These are phyloP conservation scores for Gnomoniopsis sp. DNA, from an alignment of 2,329 filamentous ascomycete genomes.

Conservation along the genomic window DNA sequence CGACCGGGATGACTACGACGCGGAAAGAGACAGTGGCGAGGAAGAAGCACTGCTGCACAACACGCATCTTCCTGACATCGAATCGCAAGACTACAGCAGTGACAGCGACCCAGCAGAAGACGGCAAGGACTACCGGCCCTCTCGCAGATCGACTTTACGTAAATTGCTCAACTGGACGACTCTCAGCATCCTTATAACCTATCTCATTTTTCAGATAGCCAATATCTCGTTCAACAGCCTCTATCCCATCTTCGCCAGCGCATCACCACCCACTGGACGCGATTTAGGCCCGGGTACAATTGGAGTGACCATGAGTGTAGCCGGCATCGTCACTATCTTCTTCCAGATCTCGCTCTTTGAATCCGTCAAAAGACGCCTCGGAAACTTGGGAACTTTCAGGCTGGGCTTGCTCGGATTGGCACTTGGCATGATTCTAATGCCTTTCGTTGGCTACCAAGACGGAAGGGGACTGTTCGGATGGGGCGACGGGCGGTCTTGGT, in stretches of 20 bases:
- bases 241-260: slow-evolving; percentile 88
- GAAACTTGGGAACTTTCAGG: slow-evolving; percentile 83
- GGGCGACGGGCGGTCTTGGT: slow-evolving; percentile 61
- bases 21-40: neutral
- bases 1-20: slow-evolving; percentile 5
- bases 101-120: slow-evolving; percentile 32
- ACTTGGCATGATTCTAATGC: slow-evolving; percentile 80
- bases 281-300: slow-evolving; percentile 74
- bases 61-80: slow-evolving; percentile 1
- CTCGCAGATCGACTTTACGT: slow-evolving; percentile 41
- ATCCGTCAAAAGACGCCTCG: slow-evolving; percentile 70
- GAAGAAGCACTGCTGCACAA: slow-evolving; percentile 11
- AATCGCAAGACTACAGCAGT: slow-evolving; percentile 19
- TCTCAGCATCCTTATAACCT: slow-evolving; percentile 75
- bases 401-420: slow-evolving; percentile 76
- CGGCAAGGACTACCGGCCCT: slow-evolving; percentile 41
- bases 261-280: slow-evolving; percentile 71
- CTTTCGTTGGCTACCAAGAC: slow-evolving; percentile 78
- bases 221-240: slow-evolving; percentile 95
- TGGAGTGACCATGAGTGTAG: slow-evolving; percentile 79
- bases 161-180: slow-evolving; percentile 76
- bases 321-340: slow-evolving; percentile 78
- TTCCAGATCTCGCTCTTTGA: slow-evolving; percentile 89
- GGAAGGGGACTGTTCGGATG: slow-evolving; percentile 53
- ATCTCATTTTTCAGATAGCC: slow-evolving; percentile 87